Evolutionary conservation across 1,284 basidiomycete species (phyloP).

Genomic region (Ceratobasidium sp.): DNA sequence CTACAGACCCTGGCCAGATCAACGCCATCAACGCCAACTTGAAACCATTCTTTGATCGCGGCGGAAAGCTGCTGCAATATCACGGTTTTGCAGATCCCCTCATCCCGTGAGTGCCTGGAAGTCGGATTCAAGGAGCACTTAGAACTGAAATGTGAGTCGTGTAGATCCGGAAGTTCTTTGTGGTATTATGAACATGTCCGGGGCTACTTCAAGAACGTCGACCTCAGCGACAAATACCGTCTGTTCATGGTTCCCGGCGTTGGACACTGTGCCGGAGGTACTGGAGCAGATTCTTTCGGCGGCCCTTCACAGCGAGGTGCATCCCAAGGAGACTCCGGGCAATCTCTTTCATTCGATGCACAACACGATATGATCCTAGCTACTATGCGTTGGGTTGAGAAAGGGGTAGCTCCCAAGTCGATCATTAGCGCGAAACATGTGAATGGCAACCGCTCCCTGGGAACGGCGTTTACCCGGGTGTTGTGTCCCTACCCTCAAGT

Average conservation of each 20-base stretch:
- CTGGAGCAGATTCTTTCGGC: constrained; percentile 38
- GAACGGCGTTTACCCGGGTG: constrained; percentile 31
- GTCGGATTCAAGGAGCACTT: background rate
- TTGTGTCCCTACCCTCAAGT: constrained; percentile 40
- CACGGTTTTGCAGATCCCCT: constrained; percentile 39
- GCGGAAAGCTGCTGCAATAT: constrained; percentile 40
- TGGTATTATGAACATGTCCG: constrained; percentile 44
- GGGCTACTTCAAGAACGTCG: constrained; percentile 23
- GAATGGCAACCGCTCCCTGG: constrained; percentile 12
- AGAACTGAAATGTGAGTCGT: background rate
- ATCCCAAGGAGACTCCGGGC: constrained; percentile 14
- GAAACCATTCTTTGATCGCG: constrained; percentile 35
- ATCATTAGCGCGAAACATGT: constrained; percentile 25
- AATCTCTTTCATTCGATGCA: constrained; percentile 23
- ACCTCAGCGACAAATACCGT: constrained; percentile 31
- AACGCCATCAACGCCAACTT: constrained; percentile 40
- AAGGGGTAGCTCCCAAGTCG: constrained; percentile 29
- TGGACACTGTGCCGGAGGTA: constrained; percentile 26
- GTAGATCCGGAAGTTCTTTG: constrained; percentile 30
- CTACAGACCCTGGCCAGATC: constrained; percentile 27
- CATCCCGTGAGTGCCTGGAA: constrained; percentile 25
- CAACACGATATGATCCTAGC: constrained; percentile 36
- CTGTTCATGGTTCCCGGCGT: constrained; percentile 36
- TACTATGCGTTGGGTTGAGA: constrained; percentile 38
- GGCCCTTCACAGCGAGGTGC: constrained; percentile 9